phyloP scores from a whole-genome alignment of 176 grass and related monocot genomes.

The Avena eriantha region DNA sequence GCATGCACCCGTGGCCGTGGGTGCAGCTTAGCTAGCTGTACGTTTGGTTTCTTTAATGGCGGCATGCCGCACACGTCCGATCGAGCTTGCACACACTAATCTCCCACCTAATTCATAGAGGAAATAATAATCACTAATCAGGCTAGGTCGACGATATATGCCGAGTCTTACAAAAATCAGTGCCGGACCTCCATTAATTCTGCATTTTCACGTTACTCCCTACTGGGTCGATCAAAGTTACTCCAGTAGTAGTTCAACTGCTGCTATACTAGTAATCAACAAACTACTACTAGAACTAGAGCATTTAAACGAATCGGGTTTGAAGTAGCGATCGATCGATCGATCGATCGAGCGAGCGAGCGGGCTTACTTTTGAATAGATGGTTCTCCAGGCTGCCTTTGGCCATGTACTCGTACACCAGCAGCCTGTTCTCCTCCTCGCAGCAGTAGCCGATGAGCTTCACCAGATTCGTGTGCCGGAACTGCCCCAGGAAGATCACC shows the following conservation, averaged over 20 bases:
- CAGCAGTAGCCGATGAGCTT: slow-evolving; percentile 79
- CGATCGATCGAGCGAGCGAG: not conserved
- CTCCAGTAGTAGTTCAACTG: not conserved
- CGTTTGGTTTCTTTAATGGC: not conserved
- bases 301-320: not conserved
- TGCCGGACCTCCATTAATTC: not conserved
- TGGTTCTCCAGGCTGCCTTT: slow-evolving; percentile 73
- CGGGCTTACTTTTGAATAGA: slow-evolving; percentile 71
- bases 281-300: not conserved
- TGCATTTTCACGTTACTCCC: not conserved
- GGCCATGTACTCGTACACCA: slow-evolving; percentile 82
- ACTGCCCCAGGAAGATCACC: slow-evolving; percentile 80
- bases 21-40: not conserved
- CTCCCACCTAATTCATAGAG: not conserved
- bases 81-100: not conserved
- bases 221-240: too few relatives aligned
- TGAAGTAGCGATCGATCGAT: not conserved
- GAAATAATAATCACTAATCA: not conserved
- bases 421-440: slow-evolving; percentile 65
- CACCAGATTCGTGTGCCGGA: slow-evolving; percentile 68
- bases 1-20: not conserved
- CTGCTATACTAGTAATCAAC: not conserved
- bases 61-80: not conserved
- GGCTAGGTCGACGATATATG: not conserved
- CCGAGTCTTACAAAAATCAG: slow-evolving; percentile 4